Base-by-base conservation (phyloP, 805 yeast genomes). In the Scheffersomyces amazonensis region DNA sequence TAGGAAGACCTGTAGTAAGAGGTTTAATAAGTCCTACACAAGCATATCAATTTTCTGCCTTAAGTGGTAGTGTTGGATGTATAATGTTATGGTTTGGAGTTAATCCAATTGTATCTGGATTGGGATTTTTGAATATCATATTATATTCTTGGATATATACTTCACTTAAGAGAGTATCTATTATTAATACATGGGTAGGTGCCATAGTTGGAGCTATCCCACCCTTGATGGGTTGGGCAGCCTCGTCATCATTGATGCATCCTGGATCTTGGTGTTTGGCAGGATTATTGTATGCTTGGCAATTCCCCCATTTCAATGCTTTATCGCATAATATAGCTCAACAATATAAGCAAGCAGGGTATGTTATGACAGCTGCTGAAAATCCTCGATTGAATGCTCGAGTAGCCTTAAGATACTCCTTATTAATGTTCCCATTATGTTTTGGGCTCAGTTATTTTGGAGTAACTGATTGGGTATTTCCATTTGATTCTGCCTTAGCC, bases 201-300 rank as follows among this genome's bases (percentile, higher is more conserved):
- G 99, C 99, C 0, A 59, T 93, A n/a, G 99, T 93, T 3, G 99
- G 99, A 3, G 99, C 97, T 0, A 86, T 93, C 33, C 99, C 99
- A 0, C 99, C 99, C 16, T 72, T 93, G 35, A 93, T 93, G 99
- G 99, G 99, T 2, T 93, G 99, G 99, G 96, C 96, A 2, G 72
- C 73, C 1, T 85, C 96, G 10, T 79, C 87, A 3, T 77, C 89
- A 1, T 63, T 90, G 25, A 48, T 74, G 2, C 87, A 88, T 46
- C 96, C 98, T 0, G 97, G 93, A 6, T 95, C 95, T 3, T 91
- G 98, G 98, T 80, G 90, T 54, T 67, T 93, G 17, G 97, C 97
- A 1, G 87, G 84, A 0, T 65, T 93, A 36, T 66, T 93, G 28
- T 93, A 86, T 56, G 96, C 97, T 5, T 93, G 99, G 99, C 99